Conservation (phyloP, 768 basidiomycete species). For the Imleria badia region DNA sequence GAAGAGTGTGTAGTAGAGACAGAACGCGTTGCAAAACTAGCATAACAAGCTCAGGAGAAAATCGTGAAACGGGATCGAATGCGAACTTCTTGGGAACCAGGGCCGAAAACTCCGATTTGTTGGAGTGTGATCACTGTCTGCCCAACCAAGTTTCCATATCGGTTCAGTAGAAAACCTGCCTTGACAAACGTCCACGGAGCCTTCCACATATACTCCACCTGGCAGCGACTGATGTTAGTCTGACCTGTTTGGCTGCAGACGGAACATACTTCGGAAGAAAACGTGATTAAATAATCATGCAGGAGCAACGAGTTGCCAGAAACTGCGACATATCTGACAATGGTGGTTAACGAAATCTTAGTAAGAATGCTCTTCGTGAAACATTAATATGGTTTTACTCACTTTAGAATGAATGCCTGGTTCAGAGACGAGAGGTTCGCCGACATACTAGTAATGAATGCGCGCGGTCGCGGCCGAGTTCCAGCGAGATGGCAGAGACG, state of each 20-base stretch:
- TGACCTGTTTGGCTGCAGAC: too few relatives aligned
- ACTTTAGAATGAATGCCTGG: too few relatives aligned
- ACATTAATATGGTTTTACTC: too few relatives aligned
- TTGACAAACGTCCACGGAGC: conserved; percentile 14
- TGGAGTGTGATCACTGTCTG: conserved; percentile 6
- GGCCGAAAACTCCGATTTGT: too few relatives aligned
- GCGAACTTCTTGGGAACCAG: conserved; percentile 2
- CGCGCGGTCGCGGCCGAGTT: too few relatives aligned
- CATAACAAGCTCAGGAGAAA: background rate
- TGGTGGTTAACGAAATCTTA: too few relatives aligned
- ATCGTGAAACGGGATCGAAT: background rate
- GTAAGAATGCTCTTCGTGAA: too few relatives aligned
- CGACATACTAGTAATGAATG: too few relatives aligned
- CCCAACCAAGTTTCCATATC: conserved; percentile 19
- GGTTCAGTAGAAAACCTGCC: conserved; percentile 12
- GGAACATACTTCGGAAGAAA: conserved; percentile 4
- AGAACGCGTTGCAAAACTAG: conserved; percentile 12
- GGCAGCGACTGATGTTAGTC: too few relatives aligned
- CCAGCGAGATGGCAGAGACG: too few relatives aligned
- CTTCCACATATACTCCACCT: conserved; percentile 19
- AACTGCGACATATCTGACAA: conserved; percentile 1
- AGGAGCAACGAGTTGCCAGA: conserved; percentile 1
- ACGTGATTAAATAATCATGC: conserved; percentile 13
- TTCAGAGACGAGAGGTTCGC: too few relatives aligned
- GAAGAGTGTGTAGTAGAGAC: conserved; percentile 7